Evolutionary conservation across 2,329 filamentous ascomycete genomes (phyloP).

Genomic region (Aspergillus oerlinghausenensis): DNA sequence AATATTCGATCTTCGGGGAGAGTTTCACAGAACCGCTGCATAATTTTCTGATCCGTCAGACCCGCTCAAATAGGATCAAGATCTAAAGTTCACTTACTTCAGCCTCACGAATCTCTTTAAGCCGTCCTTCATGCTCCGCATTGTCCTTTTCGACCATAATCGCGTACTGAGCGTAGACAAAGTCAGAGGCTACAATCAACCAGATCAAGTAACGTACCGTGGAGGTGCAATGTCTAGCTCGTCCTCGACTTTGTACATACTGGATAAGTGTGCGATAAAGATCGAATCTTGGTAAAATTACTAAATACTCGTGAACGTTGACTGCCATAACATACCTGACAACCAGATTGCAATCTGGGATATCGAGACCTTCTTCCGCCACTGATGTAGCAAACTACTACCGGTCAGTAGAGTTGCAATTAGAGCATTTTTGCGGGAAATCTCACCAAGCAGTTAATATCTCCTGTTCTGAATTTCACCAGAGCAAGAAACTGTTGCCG

Average conservation of each 20-base stretch:
- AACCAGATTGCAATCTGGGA: slow-evolving; percentile 63
- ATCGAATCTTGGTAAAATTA: slow-evolving; percentile 63
- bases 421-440: neutral
- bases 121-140: slow-evolving; percentile 55
- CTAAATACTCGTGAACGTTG: neutral
- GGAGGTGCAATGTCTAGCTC: slow-evolving; percentile 73
- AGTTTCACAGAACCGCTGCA: slow-evolving; percentile 71
- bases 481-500: slow-evolving; percentile 71
- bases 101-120: slow-evolving; percentile 43
- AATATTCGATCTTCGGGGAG: slow-evolving; percentile 72
- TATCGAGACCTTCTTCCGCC: slow-evolving; percentile 63
- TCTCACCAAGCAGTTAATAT: slow-evolving; percentile 52
- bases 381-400: slow-evolving; percentile 59
- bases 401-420: slow-evolving; percentile 6
- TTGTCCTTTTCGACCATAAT: slow-evolving; percentile 78
- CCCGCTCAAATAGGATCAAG: neutral
- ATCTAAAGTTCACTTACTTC: slow-evolving; percentile 38
- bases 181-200: neutral
- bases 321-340: slow-evolving; percentile 36
- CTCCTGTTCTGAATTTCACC: slow-evolving; percentile 56
- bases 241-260: slow-evolving; percentile 87
- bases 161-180: slow-evolving; percentile 51
- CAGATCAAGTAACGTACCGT: slow-evolving; percentile 35
- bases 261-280: slow-evolving; percentile 86
- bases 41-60: slow-evolving; percentile 39